Evolutionary conservation across 2,329 filamentous ascomycete genomes (phyloP).

Genomic region (Rutstroemia sp.): DNA sequence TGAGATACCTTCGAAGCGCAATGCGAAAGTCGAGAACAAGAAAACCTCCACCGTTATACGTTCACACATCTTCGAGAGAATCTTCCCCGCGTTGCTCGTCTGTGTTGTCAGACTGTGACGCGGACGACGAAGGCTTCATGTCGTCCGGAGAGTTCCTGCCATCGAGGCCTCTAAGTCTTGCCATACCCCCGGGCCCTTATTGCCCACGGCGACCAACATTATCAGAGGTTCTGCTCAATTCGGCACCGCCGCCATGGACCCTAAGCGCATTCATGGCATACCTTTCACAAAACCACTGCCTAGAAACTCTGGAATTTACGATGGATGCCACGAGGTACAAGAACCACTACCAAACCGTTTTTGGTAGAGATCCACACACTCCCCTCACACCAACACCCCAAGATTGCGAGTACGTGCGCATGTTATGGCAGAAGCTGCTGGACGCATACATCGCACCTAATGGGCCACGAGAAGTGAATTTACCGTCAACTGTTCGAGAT

Average conservation of each 20-base stretch:
- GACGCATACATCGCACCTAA: constrained; percentile 86
- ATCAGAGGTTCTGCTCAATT: constrained; percentile 80
- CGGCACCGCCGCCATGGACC: constrained; percentile 81
- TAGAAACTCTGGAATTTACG: constrained; percentile 94
- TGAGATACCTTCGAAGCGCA: constrained; percentile 30
- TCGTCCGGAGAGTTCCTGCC: constrained; percentile 36
- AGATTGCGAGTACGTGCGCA: constrained; percentile 53
- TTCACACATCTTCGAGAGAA: constrained; percentile 24
- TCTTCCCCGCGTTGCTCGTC: constrained; percentile 28
- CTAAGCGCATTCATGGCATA: constrained; percentile 93
- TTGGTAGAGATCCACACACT: constrained; percentile 37
- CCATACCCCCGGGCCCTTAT: constrained; percentile 38
- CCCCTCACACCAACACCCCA: constrained; percentile 22
- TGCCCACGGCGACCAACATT: constrained; percentile 63
- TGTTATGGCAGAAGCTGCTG: constrained; percentile 81
- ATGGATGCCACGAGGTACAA: constrained; percentile 86
- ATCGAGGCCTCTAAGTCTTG: constrained; percentile 38
- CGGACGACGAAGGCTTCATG: constrained; percentile 44
- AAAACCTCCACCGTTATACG: constrained; percentile 27
- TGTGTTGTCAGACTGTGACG: constrained; percentile 34
- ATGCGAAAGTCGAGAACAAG: constrained; percentile 30
- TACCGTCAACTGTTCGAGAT: constrained; percentile 80
- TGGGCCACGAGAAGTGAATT: constrained; percentile 80
- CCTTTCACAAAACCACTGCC: constrained; percentile 90
- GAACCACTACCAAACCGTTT: constrained; percentile 35